These are phyloP conservation scores for Apiospora koreana DNA, from an alignment of 2,329 filamentous ascomycete genomes.

Conservation along the genomic window DNA sequence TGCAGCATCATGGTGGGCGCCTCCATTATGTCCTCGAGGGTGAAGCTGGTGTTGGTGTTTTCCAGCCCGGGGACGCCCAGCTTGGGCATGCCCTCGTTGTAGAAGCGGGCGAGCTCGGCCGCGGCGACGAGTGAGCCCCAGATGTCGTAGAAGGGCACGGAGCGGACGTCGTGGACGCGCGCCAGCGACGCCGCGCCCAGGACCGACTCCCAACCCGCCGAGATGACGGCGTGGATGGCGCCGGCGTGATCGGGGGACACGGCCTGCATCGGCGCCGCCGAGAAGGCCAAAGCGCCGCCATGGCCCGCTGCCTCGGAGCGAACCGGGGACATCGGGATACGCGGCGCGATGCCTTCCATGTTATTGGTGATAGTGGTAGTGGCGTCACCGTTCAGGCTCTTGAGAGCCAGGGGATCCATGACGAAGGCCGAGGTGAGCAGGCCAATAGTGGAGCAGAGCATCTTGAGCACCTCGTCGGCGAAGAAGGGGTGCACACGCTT, in stretches of 20 bases:
- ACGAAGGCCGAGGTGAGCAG: constrained; percentile 48
- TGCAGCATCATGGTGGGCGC: constrained; percentile 52
- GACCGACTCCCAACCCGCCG: constrained; percentile 45
- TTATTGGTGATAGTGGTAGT: background rate
- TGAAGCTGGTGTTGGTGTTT: constrained; percentile 27
- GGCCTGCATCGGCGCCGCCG: constrained; percentile 21
- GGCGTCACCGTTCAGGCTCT: constrained; percentile 41
- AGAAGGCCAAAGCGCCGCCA: constrained; percentile 17
- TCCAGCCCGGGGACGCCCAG: constrained; percentile 39
- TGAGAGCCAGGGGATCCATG: constrained; percentile 46
- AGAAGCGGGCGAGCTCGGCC: constrained; percentile 44
- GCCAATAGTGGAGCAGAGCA: constrained; percentile 47
- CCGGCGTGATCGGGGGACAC: constrained; percentile 42
- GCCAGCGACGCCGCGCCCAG: constrained; percentile 41
- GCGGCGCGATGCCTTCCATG: constrained; percentile 25
- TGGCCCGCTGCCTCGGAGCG: constrained; percentile 21
- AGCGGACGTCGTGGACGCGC: constrained; percentile 44
- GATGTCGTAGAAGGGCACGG: constrained; percentile 52
- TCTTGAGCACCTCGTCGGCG: constrained; percentile 45
- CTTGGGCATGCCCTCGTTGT: constrained; percentile 43
- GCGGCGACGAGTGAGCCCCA: constrained; percentile 52
- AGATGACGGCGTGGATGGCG: constrained; percentile 43
- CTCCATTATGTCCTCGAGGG: constrained; percentile 50
- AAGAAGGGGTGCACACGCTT: constrained; percentile 43
- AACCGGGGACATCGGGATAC: constrained; percentile 41